A percentile compares a stretch with the other conserved stretches of the same genome.
phyloP scores from a whole-genome alignment of 306 rosid genomes.

The Geum urbanum region DNA sequence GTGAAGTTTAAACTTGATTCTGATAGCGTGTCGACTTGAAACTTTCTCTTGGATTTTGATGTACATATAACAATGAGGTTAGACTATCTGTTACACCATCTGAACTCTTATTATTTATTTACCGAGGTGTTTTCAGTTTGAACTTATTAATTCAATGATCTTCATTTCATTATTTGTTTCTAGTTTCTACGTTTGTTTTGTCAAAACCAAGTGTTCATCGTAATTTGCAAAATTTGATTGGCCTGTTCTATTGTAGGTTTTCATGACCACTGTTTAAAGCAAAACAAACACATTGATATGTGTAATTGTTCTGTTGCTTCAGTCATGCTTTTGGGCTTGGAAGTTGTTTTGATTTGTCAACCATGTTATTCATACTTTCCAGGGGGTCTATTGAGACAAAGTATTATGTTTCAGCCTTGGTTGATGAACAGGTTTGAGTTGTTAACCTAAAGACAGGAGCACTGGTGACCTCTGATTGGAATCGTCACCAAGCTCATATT shows the following conservation, averaged over 20 bases:
- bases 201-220: no score
- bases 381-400: background rate
- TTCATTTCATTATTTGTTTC: no score
- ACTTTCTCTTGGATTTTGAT: background rate
- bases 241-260: background rate
- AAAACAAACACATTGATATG: background rate
- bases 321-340: background rate
- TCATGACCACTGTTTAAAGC: background rate
- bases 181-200: no score
- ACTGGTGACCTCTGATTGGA: background rate
- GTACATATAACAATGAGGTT: background rate
- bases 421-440: background rate
- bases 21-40: background rate
- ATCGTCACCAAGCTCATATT: background rate
- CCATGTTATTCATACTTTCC: background rate
- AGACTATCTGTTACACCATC: background rate
- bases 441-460: background rate
- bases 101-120: background rate
- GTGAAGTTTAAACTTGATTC: constrained; percentile 19
- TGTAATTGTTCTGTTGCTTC: background rate
- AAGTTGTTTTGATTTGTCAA: background rate
- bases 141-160: no score
- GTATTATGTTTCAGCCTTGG: background rate
- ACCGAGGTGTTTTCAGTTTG: no score
- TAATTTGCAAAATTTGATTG: no score